Evolutionary conservation across 139 green algal species (phyloP), one percentile per base, ranked within the genome.

Genomic region (Chlamydomonas sphaeroides): DNA sequence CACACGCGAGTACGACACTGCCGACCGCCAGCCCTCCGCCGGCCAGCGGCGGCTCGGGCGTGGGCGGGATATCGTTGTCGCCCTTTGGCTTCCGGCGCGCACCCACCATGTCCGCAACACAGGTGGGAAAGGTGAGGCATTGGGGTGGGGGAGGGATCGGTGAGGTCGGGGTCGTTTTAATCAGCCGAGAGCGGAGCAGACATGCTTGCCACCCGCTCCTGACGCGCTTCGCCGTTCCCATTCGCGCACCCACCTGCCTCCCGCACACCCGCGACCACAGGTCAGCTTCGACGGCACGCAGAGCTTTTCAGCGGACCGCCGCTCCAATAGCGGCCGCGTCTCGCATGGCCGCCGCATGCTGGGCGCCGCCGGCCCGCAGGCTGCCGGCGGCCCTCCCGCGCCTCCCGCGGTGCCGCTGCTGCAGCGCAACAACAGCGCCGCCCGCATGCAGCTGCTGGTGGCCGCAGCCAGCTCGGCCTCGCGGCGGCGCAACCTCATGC

Each of bases 201-300:
- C 45, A 21, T 53, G 45, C 45, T 53, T 53, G 11, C 45, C n/a
- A n/a, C n/a, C n/a, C n/a, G n/a, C n/a, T n/a, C n/a, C n/a, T n/a
- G n/a, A 14, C 14, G 45, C 11, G 45, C 45, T 53, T 53, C 11
- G 45, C 10, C 11, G 45, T 53, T 53, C 45, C 45, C 11, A 53
- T 21, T 14, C 45, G 14, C 14, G 14, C 45, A 53, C 14, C 11
- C 45, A 10, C 45, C 10, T 53, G 45, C 14, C 14, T 10, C 45
- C 45, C 14, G 14, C 14, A 14, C 45, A 21, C 14, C 11, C 11
- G 11, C 45, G 56, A 6, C 48, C 32, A 48, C 69, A 77, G 69
- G 69, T 77, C 10, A 77, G 48, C 45, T 77, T 77, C 32, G 71
- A 79, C 26, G 33, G 48, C 56, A 39, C 51, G 0, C 8, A 51